Evolutionary conservation across 2,329 filamentous ascomycete species (phyloP).

Genomic region (Fusarium sacchari): DNA sequence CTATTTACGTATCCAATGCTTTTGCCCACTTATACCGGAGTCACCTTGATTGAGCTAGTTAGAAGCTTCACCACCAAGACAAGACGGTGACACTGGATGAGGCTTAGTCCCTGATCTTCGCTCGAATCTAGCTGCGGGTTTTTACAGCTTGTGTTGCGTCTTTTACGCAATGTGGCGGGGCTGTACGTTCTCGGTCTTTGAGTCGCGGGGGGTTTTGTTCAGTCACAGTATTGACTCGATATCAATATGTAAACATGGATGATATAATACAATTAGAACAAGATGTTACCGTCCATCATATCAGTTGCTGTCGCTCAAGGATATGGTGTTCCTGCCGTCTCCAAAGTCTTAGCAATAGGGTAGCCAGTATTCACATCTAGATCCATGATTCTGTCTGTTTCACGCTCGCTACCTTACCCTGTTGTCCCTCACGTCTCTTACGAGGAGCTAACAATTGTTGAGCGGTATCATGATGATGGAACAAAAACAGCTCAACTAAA

Average conservation of each 20-base stretch:
- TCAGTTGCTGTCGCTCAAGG: neutral
- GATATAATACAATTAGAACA: neutral
- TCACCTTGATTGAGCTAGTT: conserved; percentile 34
- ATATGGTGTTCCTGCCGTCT: neutral
- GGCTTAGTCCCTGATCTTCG: conserved; percentile 37
- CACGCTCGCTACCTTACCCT: conserved; percentile 24
- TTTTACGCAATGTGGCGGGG: conserved; percentile 46
- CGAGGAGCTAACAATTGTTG: conserved; percentile 31
- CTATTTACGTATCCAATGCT: conserved; percentile 17
- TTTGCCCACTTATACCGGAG: conserved; percentile 35
- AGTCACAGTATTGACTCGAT: conserved; percentile 11
- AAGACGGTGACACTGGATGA: conserved; percentile 22
- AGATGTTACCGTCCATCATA: neutral
- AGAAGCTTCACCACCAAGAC: conserved; percentile 32
- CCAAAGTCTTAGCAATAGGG: neutral
- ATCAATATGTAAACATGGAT: conserved; percentile 15
- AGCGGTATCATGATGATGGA: conserved; percentile 18
- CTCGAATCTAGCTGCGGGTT: conserved; percentile 34
- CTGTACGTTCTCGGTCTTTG: conserved; percentile 19
- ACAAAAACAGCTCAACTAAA: conserved; percentile 2
- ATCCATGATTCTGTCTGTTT: too few relatives aligned
- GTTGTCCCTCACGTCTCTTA: neutral
- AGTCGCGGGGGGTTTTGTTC: conserved; percentile 14
- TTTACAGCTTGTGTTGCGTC: conserved; percentile 42
- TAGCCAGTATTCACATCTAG: neutral